phyloP scores from a whole-genome alignment of 257 asterid genomes.

The Marsdenia floribunda region DNA sequence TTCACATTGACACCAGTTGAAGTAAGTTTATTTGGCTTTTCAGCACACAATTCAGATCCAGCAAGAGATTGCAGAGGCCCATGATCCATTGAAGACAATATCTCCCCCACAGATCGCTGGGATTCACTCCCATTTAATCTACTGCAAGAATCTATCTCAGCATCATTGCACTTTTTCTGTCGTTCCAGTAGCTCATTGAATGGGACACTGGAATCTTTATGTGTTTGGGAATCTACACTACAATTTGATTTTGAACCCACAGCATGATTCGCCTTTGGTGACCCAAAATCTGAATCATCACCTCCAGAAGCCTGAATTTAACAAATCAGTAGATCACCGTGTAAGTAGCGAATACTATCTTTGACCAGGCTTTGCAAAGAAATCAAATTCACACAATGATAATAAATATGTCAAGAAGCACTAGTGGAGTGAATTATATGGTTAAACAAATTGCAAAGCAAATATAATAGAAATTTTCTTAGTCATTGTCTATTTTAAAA shows the following conservation, averaged over 20 bases:
- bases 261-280: slow-evolving; percentile 37
- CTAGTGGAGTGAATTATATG: not conserved
- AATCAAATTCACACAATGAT: not conserved
- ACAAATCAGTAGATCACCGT: slow-evolving; percentile 22
- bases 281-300: slow-evolving; percentile 67
- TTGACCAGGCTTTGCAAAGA: not conserved
- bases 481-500: not conserved
- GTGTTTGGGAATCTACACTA: slow-evolving; percentile 34
- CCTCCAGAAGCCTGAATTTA: slow-evolving; percentile 53
- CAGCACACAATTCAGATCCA: slow-evolving; percentile 47
- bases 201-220: slow-evolving; percentile 38
- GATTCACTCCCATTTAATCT: slow-evolving; percentile 48
- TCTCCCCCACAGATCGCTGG: slow-evolving; percentile 68
- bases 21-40: slow-evolving; percentile 47
- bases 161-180: slow-evolving; percentile 36
- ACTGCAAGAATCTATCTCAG: slow-evolving; percentile 41
- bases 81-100: slow-evolving; percentile 71
- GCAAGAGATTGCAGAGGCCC: slow-evolving; percentile 52
- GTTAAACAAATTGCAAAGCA: not conserved
- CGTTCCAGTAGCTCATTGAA: slow-evolving; percentile 52
- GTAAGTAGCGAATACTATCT: not conserved
- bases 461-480: not conserved
- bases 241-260: slow-evolving; percentile 35
- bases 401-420: not conserved
- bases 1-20: slow-evolving; percentile 47